Base-by-base conservation (phyloP, 2,329 filamentous ascomycete species). In the Ophiostoma pallidulum region DNA sequence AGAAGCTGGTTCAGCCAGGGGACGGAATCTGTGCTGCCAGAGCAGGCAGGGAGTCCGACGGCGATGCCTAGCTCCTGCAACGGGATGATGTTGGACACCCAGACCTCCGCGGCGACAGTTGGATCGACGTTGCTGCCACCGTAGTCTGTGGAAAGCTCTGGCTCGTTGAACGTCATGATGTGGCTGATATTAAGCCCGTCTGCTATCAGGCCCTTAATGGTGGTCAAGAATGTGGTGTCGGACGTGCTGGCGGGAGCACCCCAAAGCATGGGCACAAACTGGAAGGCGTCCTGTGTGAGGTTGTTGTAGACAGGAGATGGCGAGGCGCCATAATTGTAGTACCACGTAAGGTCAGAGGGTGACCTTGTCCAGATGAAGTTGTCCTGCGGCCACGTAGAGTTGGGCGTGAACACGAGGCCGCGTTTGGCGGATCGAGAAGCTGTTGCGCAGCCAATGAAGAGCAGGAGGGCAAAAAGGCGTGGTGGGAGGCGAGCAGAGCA, bases 211-310 rank as follows among this genome's bases (percentile, higher is more conserved):
- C 56, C 53, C 56, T 70, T 73, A 33, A 91, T 75, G 2, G 72
- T 67, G 47, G 72, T 64, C 35, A 80, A 69, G 62, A 90, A 90
- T 0, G 71, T 68, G 0, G 73, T 79, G 59, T 77, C 72, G 47
- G 69, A 66, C 24, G 66, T 61, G 48, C 71, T 60, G 0, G 63
- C 50, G 4, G 69, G 66, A 9, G 76, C 68, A 28, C 84, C 84
- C 82, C 82, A 91, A 51, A 89, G 75, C 85, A 89, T 88, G 43
- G 86, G 86, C 1, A 91, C 80, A 62, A 87, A 92, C 61, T 86
- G 73, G 56, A 91, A 77, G 13, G 71, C 63, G 13, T 69, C 66
- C 56, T 81, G 75, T 0, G 71, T 56, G 26, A 70, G 58, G 42
- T 69, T 62, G 35, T 62, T 54, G 59, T 73, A 82, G 36, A 66